Percentiles rank a stretch among this genome's conserved stretches.
Conservation (phyloP, 2,329 filamentous ascomycete species). For the Curvularia lunata region DNA sequence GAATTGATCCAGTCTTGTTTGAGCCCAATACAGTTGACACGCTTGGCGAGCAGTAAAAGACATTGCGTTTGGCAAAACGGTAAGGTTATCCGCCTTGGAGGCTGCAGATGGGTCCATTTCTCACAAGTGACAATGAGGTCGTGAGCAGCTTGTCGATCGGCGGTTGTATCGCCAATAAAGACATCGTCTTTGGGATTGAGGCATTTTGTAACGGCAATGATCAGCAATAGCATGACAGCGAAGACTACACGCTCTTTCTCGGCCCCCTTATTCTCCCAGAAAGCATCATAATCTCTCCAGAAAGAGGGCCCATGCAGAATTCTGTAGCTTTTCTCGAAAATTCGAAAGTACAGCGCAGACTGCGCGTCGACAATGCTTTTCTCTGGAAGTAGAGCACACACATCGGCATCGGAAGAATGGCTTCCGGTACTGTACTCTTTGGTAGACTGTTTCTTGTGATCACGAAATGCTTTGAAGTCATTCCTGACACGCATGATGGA, state of each 20-base stretch:
- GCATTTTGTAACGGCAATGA: slow-evolving; percentile 49
- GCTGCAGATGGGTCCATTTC: slow-evolving; percentile 53
- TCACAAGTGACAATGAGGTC: slow-evolving; percentile 51
- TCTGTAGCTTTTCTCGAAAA: slow-evolving; percentile 59
- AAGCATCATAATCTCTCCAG: slow-evolving; percentile 56
- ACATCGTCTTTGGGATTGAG: slow-evolving; percentile 41
- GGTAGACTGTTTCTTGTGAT: slow-evolving; percentile 33
- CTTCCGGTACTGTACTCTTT: slow-evolving; percentile 30
- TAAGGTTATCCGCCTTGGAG: slow-evolving; percentile 60
- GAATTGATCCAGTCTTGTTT: slow-evolving; percentile 62
- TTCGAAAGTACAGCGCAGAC: slow-evolving; percentile 56
- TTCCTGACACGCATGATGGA: slow-evolving; percentile 39
- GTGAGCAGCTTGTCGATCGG: slow-evolving; percentile 49
- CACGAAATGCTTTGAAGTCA: slow-evolving; percentile 45
- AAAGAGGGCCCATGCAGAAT: slow-evolving; percentile 63
- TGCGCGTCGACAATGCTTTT: slow-evolving; percentile 51
- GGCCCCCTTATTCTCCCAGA: slow-evolving; percentile 52
- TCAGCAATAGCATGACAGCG: slow-evolving; percentile 50
- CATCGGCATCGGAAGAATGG: slow-evolving; percentile 38
- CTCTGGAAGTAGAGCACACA: slow-evolving; percentile 47
- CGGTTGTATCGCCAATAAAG: slow-evolving; percentile 54
- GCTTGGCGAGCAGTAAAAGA: slow-evolving; percentile 58
- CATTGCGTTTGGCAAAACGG: slow-evolving; percentile 59
- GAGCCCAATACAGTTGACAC: slow-evolving; percentile 58
- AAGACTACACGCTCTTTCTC: slow-evolving; percentile 39